Conservation (phyloP, 1,139 yeast genomes). For the Yamadazyma buinensis region DNA sequence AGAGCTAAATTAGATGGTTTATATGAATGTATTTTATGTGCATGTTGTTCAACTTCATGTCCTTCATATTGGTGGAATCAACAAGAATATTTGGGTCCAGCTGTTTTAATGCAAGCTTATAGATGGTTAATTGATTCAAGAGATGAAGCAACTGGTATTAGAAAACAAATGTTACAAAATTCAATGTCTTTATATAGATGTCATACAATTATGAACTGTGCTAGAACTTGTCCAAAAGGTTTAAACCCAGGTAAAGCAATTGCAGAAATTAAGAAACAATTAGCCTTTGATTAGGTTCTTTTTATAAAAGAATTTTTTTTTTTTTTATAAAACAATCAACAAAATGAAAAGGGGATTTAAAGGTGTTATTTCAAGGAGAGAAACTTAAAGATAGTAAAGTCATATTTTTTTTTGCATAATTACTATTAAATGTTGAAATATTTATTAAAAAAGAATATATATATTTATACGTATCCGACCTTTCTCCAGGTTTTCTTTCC, state of each 20-base stretch:
- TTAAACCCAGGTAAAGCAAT: constrained; percentile 97
- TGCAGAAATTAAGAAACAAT: constrained; percentile 92
- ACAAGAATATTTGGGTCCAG: constrained; percentile 97
- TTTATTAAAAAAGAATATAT: too few relatives aligned
- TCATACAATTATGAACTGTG: constrained; percentile 98
- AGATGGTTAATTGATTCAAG: constrained; percentile 98
- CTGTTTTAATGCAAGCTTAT: constrained; percentile 97
- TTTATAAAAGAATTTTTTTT: too few relatives aligned
- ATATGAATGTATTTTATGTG: constrained; percentile 97
- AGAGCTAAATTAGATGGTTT: constrained; percentile 96
- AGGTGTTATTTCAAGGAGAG: too few relatives aligned
- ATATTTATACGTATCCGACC: too few relatives aligned
- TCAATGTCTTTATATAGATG: constrained; percentile 98
- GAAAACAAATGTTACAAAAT: constrained; percentile 91
- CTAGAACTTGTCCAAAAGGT: constrained; percentile 98
- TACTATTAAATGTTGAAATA: too few relatives aligned
- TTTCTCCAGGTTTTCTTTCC: too few relatives aligned
- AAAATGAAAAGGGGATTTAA: too few relatives aligned
- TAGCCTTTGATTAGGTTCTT: constrained; percentile 70
- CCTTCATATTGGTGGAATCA: constrained; percentile 99
- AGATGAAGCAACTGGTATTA: constrained; percentile 78
- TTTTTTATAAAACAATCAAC: too few relatives aligned
- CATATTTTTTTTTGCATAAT: too few relatives aligned
- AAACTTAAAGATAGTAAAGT: too few relatives aligned
- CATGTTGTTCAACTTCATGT: constrained; percentile 98